phyloP scores from a whole-genome alignment of 2,329 filamentous ascomycete species.

The Aspergillus quadrilineatus region DNA sequence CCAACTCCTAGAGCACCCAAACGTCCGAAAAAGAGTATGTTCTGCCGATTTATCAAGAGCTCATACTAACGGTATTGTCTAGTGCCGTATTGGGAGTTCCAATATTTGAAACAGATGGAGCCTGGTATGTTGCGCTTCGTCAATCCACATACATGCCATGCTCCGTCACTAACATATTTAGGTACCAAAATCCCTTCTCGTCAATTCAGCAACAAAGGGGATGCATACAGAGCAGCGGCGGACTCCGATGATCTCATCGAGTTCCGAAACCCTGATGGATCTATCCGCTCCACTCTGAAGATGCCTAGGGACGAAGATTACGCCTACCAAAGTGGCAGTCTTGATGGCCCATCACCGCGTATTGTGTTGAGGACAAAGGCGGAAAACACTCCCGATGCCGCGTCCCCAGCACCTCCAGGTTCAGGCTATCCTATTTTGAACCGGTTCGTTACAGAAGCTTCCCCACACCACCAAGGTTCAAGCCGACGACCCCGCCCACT shows the following conservation, averaged over 20 bases:
- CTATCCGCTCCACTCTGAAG: conserved; percentile 25
- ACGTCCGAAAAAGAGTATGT: conserved; percentile 44
- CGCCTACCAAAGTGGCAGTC: conserved; percentile 37
- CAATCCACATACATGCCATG: conserved; percentile 3
- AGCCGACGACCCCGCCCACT: conserved; percentile 48
- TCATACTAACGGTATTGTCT: not conserved
- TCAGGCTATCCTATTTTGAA: conserved; percentile 43
- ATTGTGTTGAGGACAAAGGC: conserved; percentile 47
- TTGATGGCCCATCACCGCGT: conserved; percentile 37
- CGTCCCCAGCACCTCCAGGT: conserved; percentile 46
- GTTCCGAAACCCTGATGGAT: conserved; percentile 10
- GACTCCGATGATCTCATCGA: conserved; percentile 10
- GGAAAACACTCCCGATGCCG: conserved; percentile 43
- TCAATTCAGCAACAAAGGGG: not conserved
- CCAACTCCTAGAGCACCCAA: conserved; percentile 46
- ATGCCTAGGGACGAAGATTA: conserved; percentile 41
- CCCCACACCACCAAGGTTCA: conserved; percentile 28
- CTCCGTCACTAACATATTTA: conserved; percentile 4
- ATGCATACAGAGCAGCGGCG: conserved; percentile 3
- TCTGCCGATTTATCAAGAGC: not conserved
- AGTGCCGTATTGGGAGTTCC: conserved; percentile 8
- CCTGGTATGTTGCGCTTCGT: conserved; percentile 1
- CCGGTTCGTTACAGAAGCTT: conserved; percentile 39
- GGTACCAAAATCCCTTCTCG: not conserved
- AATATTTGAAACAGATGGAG: conserved; percentile 7